These are phyloP conservation scores for Thraustochytrium striatum DNA, from an alignment of 352 stramenopile species.

Conservation along the genomic window DNA sequence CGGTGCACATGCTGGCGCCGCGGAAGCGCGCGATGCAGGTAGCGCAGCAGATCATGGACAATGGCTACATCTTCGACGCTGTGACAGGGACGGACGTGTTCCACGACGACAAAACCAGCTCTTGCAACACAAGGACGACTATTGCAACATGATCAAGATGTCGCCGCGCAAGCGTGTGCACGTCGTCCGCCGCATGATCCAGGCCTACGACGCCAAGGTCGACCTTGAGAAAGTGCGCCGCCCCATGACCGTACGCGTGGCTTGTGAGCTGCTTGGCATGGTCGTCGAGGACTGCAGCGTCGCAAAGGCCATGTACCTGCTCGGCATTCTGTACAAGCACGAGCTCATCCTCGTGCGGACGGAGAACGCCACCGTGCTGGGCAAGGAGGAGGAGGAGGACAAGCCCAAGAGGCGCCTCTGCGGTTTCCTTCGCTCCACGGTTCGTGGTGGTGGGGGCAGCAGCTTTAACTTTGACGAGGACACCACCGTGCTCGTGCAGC, in stretches of 20 bases:
- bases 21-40: conserved; percentile 34
- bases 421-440: no score
- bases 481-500: no score
- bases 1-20: neutral
- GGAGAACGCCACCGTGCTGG: no score
- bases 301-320: neutral
- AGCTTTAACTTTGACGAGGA: no score
- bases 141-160: neutral
- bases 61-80: conserved; percentile 34
- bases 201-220: neutral
- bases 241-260: neutral
- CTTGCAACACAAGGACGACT: conserved; percentile 37
- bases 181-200: neutral
- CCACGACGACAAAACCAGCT: neutral
- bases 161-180: neutral
- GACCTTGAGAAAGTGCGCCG: neutral
- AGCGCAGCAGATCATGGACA: conserved; percentile 24
- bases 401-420: no score
- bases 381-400: no score
- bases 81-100: neutral
- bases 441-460: no score
- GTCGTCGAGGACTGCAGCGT: conserved; percentile 15
- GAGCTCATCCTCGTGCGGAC: neutral
- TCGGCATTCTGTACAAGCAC: neutral
- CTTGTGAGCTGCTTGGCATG: neutral